These are phyloP conservation scores for Lolium multiflorum DNA, from an alignment of 176 grass and related monocot species.

Conservation along the genomic window DNA sequence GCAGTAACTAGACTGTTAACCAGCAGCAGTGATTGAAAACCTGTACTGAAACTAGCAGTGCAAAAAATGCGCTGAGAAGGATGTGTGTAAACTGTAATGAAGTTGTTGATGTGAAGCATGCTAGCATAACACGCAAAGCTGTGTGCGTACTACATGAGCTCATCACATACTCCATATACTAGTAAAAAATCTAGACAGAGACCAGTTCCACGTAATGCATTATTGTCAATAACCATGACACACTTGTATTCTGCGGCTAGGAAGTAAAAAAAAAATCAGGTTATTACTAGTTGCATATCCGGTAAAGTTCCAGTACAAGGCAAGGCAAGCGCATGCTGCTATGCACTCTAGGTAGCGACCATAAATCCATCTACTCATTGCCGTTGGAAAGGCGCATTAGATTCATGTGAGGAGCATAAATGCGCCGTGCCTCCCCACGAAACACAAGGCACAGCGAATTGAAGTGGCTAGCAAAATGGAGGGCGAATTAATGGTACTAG, in stretches of 20 bases:
- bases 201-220: slow-evolving; percentile 16
- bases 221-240: slow-evolving; percentile 24
- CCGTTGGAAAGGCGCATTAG: background rate
- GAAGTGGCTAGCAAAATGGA: slow-evolving; percentile 30
- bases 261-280: background rate
- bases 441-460: slow-evolving; percentile 9
- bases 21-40: background rate
- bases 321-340: background rate
- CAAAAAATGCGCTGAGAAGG: background rate
- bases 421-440: slow-evolving; percentile 23
- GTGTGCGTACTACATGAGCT: background rate
- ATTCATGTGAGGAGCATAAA: slow-evolving; percentile 58
- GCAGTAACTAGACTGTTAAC: slow-evolving; percentile 16
- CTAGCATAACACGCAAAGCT: background rate
- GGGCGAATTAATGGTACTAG: slow-evolving; percentile 5
- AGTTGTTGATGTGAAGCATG: background rate
- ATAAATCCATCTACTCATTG: slow-evolving; percentile 31
- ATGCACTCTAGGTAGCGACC: slow-evolving; percentile 17
- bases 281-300: background rate
- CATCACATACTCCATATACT: background rate
- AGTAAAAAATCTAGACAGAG: slow-evolving; percentile 22
- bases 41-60: slow-evolving; percentile 34
- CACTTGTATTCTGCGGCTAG: background rate
- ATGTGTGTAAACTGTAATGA: background rate
- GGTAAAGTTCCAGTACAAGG: slow-evolving; percentile 25